phyloP scores from a whole-genome alignment of 176 grass and related monocot species.

The Melocanna baccifera region DNA sequence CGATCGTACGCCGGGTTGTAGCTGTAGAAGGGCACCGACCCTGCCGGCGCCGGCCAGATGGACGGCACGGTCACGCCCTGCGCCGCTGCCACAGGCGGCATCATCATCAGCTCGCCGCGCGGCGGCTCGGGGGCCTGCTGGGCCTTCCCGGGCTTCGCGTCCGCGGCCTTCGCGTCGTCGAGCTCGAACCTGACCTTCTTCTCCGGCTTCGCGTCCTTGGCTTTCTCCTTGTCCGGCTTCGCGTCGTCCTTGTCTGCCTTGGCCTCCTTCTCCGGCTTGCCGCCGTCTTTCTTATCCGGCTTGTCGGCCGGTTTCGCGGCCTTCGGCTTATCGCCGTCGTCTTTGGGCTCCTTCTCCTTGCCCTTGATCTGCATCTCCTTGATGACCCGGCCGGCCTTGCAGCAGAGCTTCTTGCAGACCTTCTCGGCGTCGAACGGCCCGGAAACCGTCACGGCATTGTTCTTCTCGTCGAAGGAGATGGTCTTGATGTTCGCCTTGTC shows the following conservation, averaged over 20 bases:
- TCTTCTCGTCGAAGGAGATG: slow-evolving; percentile 78
- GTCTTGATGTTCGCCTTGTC: slow-evolving; percentile 65
- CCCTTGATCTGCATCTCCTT: slow-evolving; percentile 59
- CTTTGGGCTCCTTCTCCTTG: slow-evolving; percentile 44
- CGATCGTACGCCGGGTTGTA: slow-evolving; percentile 34
- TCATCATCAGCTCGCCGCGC: slow-evolving; percentile 26
- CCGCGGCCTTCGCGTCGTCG: not conserved
- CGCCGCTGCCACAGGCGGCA: not conserved
- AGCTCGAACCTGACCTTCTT: slow-evolving; percentile 25
- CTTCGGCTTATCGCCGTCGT: slow-evolving; percentile 22
- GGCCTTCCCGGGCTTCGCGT: slow-evolving; percentile 24
- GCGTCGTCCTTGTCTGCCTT: slow-evolving; percentile 20
- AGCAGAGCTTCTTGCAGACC: slow-evolving; percentile 52
- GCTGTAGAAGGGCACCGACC: slow-evolving; percentile 34
- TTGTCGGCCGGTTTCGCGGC: slow-evolving; percentile 2
- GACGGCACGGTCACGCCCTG: slow-evolving; percentile 49
- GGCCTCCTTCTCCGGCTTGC: slow-evolving; percentile 25
- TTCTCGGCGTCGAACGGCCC: slow-evolving; percentile 73
- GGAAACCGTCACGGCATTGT: slow-evolving; percentile 53
- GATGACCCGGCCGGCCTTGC: slow-evolving; percentile 63
- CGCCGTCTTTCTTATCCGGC: not conserved
- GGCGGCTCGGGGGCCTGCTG: slow-evolving; percentile 18
- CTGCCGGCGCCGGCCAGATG: slow-evolving; percentile 50
- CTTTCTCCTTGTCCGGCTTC: slow-evolving; percentile 28
- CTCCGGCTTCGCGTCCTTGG: slow-evolving; percentile 2